Percentiles rank a stretch among this genome's conserved stretches.
Conservation (phyloP, 805 yeast species). For the Sugiyamaella chiloensis region DNA sequence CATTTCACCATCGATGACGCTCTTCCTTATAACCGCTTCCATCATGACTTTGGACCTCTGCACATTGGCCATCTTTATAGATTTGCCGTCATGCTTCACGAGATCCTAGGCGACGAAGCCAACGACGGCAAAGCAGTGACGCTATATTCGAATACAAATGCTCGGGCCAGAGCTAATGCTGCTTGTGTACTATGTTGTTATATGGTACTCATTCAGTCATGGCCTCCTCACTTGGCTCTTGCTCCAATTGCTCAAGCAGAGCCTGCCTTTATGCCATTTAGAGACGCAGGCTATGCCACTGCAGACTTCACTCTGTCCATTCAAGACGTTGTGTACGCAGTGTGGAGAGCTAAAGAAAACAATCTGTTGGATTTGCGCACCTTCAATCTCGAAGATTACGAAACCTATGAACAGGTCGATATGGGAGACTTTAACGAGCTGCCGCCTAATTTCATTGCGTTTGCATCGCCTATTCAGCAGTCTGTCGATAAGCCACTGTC, state of each 20-base stretch:
- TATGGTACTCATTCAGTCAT: constrained; percentile 89
- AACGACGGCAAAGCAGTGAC: constrained; percentile 88
- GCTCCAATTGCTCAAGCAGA: constrained; percentile 91
- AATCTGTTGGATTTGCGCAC: constrained; percentile 80
- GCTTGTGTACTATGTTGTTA: constrained; percentile 93
- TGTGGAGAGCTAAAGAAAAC: constrained; percentile 96
- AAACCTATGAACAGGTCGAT: constrained; percentile 90
- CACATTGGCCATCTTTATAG: constrained; percentile 91
- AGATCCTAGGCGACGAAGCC: constrained; percentile 77
- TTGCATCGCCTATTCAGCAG: constrained; percentile 82
- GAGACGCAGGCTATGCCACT: constrained; percentile 96
- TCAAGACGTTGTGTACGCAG: constrained; percentile 92
- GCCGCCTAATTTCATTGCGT: constrained; percentile 92
- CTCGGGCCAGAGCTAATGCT: constrained; percentile 84
- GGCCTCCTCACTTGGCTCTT: constrained; percentile 97
- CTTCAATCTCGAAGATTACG: constrained; percentile 91
- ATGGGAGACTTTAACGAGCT: constrained; percentile 93
- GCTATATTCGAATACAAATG: constrained; percentile 77
- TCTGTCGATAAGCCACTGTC: constrained; percentile 27
- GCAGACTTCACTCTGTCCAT: constrained; percentile 93
- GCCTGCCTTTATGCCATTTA: constrained; percentile 90
- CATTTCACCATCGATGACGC: constrained; percentile 92
- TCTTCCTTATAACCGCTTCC: constrained; percentile 90
- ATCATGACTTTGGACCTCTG: constrained; percentile 93
- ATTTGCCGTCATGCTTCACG: constrained; percentile 92